These are phyloP conservation scores for Neurospora tetraspora DNA, from an alignment of 495 filamentous ascomycete genomes.

Conservation along the genomic window DNA sequence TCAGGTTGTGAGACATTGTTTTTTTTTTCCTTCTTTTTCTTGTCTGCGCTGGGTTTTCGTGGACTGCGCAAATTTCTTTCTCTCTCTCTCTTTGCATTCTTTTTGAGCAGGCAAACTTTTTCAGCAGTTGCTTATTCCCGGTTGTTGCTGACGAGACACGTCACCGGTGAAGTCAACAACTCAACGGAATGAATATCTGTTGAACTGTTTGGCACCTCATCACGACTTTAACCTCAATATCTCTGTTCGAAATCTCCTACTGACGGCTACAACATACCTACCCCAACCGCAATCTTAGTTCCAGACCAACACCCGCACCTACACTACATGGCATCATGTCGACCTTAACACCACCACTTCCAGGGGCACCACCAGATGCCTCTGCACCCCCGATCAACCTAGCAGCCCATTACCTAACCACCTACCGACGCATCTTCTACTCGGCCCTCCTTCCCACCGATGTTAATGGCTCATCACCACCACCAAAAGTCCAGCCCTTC, in stretches of 20 bases:
- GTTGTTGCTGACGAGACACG: background rate
- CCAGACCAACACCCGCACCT: no score
- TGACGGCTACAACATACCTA: background rate
- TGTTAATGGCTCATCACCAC: no score
- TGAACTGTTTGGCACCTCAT: no score
- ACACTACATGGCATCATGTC: background rate
- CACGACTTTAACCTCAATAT: no score
- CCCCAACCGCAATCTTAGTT: background rate
- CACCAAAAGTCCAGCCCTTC: constrained; percentile 33
- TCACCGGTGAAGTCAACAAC: background rate
- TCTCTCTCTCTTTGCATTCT: background rate
- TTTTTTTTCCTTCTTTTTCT: background rate
- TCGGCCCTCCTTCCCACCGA: background rate
- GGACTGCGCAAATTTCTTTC: background rate
- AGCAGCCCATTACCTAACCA: constrained; percentile 1
- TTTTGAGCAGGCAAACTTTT: background rate
- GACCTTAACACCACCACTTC: background rate
- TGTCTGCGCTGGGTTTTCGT: background rate
- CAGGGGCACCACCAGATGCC: background rate
- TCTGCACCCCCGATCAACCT: background rate
- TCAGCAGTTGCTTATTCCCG: background rate
- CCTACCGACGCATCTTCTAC: constrained; percentile 8
- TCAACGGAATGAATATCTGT: no score
- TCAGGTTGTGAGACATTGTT: background rate
- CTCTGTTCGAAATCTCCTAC: no score